Base-by-base conservation (phyloP, 169 alveolate species). In the Cyclospora cayetanensis region DNA sequence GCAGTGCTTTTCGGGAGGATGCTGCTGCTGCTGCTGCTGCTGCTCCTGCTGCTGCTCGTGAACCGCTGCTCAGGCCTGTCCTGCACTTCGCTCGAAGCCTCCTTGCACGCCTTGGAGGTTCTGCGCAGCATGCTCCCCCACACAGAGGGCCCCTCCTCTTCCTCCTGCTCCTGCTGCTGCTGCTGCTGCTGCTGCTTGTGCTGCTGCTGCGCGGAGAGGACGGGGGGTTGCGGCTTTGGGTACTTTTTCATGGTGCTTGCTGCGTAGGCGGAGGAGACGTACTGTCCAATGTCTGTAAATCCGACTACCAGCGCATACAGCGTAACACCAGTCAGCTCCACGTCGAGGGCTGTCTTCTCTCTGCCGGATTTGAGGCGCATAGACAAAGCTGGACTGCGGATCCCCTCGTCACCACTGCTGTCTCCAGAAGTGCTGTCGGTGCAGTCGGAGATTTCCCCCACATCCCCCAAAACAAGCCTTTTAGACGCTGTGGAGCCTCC, bases 251-350 rank as follows among this genome's bases (percentile, higher is more conserved):
- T 80, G 35, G 91, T 91, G 68, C 91, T 74, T 87, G 53, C 50
- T 15, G 91, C 76, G 68, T 90, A 91, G 31, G 91, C 84, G 4
- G 76, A 52, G 4, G 86, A 50, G 74, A 66, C 52, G 66, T 50
- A 91, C 37, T 68, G 25, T 37, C 79, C 85, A 22, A 95, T 66
- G 91, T 95, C 97, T 89, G 92, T 77, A 34, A 91, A 82, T 31
- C 55, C 89, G n/a, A 94, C 93, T 50, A 91, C 84, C 37, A 95
- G 76, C 37, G 94, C 41, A 37, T 95, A 94, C n/a, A 95, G 93
- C 11, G 90, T 94, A 4, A 93, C 93, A 79, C 94, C 93, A 11
- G 92, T 74, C 25, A 95, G 93, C 66, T 66, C 85, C 31, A 93
- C 76, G 4, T 94, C 96, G 22, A 95, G 55, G 43, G 31, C 50